Percentiles rank a stretch among this genome's conserved stretches.
Evolutionary conservation across 495 filamentous ascomycete genomes (phyloP).

Genomic region (Penicillium mononematosum): DNA sequence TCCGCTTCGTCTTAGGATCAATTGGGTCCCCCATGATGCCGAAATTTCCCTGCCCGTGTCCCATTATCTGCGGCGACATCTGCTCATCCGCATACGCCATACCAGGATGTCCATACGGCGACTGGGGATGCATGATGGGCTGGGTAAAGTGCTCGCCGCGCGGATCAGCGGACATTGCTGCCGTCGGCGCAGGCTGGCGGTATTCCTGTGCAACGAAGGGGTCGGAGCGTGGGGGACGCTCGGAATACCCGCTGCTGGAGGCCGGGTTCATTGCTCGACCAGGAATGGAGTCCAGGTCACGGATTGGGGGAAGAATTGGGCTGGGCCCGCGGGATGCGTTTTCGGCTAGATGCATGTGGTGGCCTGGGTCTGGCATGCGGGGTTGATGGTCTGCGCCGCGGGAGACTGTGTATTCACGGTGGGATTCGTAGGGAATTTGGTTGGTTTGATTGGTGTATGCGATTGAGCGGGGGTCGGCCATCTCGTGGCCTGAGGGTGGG

Average conservation of each 20-base stretch:
- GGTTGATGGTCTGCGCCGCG: slow-evolving; percentile 18
- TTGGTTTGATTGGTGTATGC: slow-evolving; percentile 20
- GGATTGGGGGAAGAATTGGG: slow-evolving; percentile 44
- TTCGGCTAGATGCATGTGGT: slow-evolving; percentile 21
- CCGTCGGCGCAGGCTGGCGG: slow-evolving; percentile 20
- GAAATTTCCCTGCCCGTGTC: slow-evolving; percentile 43
- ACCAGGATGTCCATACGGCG: slow-evolving; percentile 31
- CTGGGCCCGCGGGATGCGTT: slow-evolving; percentile 36
- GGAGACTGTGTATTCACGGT: slow-evolving; percentile 35
- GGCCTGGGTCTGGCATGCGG: slow-evolving; percentile 20
- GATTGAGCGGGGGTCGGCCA: slow-evolving; percentile 34
- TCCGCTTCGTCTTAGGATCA: slow-evolving; percentile 53
- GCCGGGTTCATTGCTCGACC: slow-evolving; percentile 26
- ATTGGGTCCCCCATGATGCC: slow-evolving; percentile 45
- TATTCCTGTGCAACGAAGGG: slow-evolving; percentile 31
- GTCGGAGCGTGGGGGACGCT: slow-evolving; percentile 35
- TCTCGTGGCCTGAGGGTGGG: slow-evolving; percentile 36
- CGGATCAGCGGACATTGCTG: slow-evolving; percentile 29
- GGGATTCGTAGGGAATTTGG: slow-evolving; percentile 26
- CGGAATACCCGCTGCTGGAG: slow-evolving; percentile 29
- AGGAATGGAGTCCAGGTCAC: slow-evolving; percentile 41
- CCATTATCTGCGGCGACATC: slow-evolving; percentile 29
- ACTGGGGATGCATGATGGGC: slow-evolving; percentile 32
- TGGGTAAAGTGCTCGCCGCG: slow-evolving; percentile 30
- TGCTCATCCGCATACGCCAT: slow-evolving; percentile 41